Evolutionary conservation across 179 eudicot species (phyloP), one percentile per base, ranked within the genome.

Genomic region (Drosera spatulata): DNA sequence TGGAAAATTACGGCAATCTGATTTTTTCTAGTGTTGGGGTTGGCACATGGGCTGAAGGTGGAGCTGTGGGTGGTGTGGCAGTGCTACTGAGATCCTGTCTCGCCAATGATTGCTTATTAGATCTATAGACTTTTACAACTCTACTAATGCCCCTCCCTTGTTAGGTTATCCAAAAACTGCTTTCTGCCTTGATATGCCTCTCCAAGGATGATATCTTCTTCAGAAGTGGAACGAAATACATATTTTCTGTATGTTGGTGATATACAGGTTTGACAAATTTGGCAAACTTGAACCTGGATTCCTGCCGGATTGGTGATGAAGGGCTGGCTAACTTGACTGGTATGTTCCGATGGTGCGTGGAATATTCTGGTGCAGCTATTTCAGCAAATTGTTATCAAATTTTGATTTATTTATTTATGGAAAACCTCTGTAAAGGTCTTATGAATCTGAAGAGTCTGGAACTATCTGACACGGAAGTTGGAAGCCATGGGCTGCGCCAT

Each of bases 381-480:
- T 22, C 33, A 22, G 33, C 33, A 22, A 22, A 22, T 22, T 22
- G 33, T 22, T 22, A 22, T 22, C 33, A 22, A 22, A 22, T 22
- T 22, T 22, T 22, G 33, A 22, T 22, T 22, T 7, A 50, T 50
- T 46, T 8, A 46, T 14, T 55, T 15, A 39, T 15, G 44, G 53
- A 11, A 56, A 47, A 50, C 41, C 48, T 67, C 41, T 61, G 56
- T 6, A 40, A 63, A 91, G 98, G 96, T 54, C 85, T 91, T 66
- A 59, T 66, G 59, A 80, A 56, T 56, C 71, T 91, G 79, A 86
- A 79, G 72, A 78, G 65, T 72, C 72, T 91, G 82, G 96, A 84
- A 75, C 59, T 91, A 73, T 91, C 98, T 67, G 98, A 91, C 69
- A 91, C 98, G 33, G 95, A 80, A 67, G 95, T 91, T 69, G 89